Evolutionary conservation across 2,329 filamentous ascomycete species (phyloP).

Genomic region (Zymoseptoria crescenta): DNA sequence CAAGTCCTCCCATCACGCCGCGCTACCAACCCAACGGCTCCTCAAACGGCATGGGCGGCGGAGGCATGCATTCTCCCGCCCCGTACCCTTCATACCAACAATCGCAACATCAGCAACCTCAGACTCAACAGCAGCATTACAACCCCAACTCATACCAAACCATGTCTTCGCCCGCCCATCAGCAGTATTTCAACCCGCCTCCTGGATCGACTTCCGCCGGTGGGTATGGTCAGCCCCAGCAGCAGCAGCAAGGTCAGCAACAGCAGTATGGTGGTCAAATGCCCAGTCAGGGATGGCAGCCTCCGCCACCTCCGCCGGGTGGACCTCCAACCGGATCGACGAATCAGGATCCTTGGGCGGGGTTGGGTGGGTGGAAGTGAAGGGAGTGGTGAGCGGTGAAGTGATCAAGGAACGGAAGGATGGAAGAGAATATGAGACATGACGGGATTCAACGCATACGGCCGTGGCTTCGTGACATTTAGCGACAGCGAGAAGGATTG

Average conservation of each 20-base stretch:
- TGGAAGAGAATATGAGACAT: background rate
- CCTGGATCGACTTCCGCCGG: slow-evolving; percentile 40
- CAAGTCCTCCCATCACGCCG: slow-evolving; percentile 41
- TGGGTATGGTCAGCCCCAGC: slow-evolving; percentile 53
- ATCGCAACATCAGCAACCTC: slow-evolving; percentile 10
- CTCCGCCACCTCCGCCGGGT: background rate
- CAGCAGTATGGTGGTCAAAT: slow-evolving; percentile 27
- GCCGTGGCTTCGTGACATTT: background rate
- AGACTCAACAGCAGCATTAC: slow-evolving; percentile 26
- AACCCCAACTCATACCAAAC: slow-evolving; percentile 42
- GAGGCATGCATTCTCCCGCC: slow-evolving; percentile 25
- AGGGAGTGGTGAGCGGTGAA: background rate
- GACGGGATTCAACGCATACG: too few species aligned
- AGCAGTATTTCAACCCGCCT: slow-evolving; percentile 46
- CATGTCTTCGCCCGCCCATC: slow-evolving; percentile 49
- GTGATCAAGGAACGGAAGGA: background rate
- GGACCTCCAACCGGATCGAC: background rate
- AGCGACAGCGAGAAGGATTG: background rate
- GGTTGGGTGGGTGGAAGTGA: background rate
- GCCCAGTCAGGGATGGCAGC: slow-evolving; percentile 29
- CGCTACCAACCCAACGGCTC: slow-evolving; percentile 31
- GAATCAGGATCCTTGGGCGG: background rate
- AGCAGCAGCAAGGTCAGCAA: slow-evolving; percentile 29
- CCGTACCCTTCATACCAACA: slow-evolving; percentile 20
- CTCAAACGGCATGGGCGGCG: background rate